Percentiles rank a stretch among this genome's conserved stretches.
Conservation (phyloP, 2,329 filamentous ascomycete genomes). For the Lasiodiplodia hormozganensis region DNA sequence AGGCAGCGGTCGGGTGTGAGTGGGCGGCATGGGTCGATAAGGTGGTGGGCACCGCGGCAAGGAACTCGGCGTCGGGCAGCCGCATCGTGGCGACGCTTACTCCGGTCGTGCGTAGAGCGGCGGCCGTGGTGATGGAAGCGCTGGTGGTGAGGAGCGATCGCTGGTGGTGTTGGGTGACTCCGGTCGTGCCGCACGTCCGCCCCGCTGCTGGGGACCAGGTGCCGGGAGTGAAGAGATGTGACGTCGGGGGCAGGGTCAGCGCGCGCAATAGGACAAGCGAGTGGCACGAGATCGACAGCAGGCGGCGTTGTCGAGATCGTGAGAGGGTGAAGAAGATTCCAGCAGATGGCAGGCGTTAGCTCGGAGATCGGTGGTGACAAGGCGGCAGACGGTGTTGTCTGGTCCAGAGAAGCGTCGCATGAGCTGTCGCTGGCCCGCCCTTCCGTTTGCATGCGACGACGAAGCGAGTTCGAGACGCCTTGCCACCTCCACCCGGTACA, state of each 20-base stretch:
- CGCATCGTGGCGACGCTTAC: slow-evolving; percentile 38
- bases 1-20: slow-evolving; percentile 36
- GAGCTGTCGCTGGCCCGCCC: slow-evolving; percentile 23
- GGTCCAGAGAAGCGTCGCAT: slow-evolving; percentile 20
- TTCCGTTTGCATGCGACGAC: slow-evolving; percentile 26
- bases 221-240: slow-evolving; percentile 24
- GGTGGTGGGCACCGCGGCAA: slow-evolving; percentile 38
- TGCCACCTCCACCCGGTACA: slow-evolving; percentile 19
- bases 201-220: slow-evolving; percentile 29
- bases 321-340: slow-evolving; percentile 6
- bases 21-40: slow-evolving; percentile 41
- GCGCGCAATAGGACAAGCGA: slow-evolving; percentile 21
- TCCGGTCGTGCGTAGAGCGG: not conserved
- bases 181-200: slow-evolving; percentile 23
- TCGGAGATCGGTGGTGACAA: slow-evolving; percentile 17
- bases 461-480: slow-evolving; percentile 27
- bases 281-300: slow-evolving; percentile 23
- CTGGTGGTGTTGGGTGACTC: slow-evolving; percentile 12
- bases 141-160: not conserved
- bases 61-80: slow-evolving; percentile 37
- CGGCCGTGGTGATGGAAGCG: slow-evolving; percentile 1
- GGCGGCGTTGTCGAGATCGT: slow-evolving; percentile 17
- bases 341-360: slow-evolving; percentile 7
- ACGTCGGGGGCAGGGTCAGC: slow-evolving; percentile 24
- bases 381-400: slow-evolving; percentile 10